These are phyloP conservation scores for Botryotinia calthae DNA, from an alignment of 2,329 filamentous ascomycete species.

Conservation along the genomic window DNA sequence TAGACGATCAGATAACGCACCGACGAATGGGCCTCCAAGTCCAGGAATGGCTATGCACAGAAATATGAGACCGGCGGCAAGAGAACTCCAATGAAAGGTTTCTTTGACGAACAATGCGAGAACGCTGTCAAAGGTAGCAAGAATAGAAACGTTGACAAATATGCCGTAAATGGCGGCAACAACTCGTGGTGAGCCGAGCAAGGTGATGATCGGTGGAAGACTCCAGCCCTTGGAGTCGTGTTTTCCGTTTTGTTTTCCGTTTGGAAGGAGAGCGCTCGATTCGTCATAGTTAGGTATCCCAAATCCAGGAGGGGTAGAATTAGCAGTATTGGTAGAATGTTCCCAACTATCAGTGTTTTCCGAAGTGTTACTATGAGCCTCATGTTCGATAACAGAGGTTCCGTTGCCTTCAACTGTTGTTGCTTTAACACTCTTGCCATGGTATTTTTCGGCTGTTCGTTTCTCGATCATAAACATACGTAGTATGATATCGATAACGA, in stretches of 20 bases:
- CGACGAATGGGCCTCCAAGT: conserved; percentile 56
- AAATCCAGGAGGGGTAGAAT: conserved; percentile 10
- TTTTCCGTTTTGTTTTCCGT: background rate
- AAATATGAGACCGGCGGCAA: conserved; percentile 56
- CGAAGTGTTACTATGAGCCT: background rate
- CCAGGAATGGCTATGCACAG: conserved; percentile 56
- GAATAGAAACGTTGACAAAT: conserved; percentile 47
- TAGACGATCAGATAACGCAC: conserved; percentile 47
- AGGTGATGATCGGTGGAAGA: conserved; percentile 25
- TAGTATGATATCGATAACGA: conserved; percentile 52
- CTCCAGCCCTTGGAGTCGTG: background rate
- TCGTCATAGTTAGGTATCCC: conserved; percentile 12
- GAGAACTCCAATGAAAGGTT: conserved; percentile 54
- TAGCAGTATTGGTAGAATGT: background rate
- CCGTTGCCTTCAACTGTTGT: background rate
- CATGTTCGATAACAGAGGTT: background rate
- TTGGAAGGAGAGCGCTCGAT: conserved; percentile 3
- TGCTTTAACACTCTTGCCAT: conserved; percentile 39
- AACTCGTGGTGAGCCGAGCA: conserved; percentile 35
- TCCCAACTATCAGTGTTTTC: background rate
- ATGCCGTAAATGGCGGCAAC: conserved; percentile 42
- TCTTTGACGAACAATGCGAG: conserved; percentile 53
- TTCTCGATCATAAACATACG: conserved; percentile 56
- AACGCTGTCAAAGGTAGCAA: conserved; percentile 54
- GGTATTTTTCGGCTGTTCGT: conserved; percentile 47